Conservation (phyloP, 2,329 filamentous ascomycete species). For the Amphichorda felina region DNA sequence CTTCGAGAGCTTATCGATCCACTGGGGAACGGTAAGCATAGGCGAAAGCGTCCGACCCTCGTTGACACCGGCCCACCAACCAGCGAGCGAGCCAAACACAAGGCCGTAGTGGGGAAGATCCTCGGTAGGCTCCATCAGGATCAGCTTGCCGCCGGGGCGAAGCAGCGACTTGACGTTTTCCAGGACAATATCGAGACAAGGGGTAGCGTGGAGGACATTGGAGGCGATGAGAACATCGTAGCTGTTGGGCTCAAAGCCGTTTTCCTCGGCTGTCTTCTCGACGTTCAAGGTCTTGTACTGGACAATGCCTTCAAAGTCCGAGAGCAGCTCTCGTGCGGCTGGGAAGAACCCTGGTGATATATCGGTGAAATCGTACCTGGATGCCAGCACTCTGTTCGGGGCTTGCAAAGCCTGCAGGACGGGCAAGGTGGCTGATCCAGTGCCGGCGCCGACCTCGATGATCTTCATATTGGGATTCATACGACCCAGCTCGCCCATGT, state of each 20-base stretch:
- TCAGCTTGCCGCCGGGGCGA: constrained; percentile 5
- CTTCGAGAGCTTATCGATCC: constrained; percentile 4
- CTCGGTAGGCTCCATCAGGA: constrained; percentile 4
- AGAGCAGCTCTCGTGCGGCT: constrained; percentile 12
- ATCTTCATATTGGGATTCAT: constrained; percentile 17
- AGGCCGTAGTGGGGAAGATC: constrained; percentile 9
- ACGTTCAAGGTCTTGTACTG: constrained; percentile 4
- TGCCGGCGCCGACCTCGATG: constrained; percentile 28
- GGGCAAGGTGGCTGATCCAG: constrained; percentile 17
- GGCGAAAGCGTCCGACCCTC: constrained; percentile 8
- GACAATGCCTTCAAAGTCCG: constrained; percentile 9
- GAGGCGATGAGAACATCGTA: constrained; percentile 4
- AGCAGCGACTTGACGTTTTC: constrained; percentile 3
- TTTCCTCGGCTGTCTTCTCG: neutral
- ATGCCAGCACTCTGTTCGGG: constrained; percentile 3
- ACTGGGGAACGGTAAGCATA: constrained; percentile 3
- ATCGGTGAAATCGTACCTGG: constrained; percentile 31
- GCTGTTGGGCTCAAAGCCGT: constrained; percentile 2
- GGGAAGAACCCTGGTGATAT: constrained; percentile 28
- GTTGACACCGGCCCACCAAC: constrained; percentile 23
- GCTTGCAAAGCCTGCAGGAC: constrained; percentile 19
- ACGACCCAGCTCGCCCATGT: constrained; percentile 10
- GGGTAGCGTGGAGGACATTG: constrained; percentile 5
- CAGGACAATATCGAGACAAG: constrained; percentile 1
- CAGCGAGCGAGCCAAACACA: constrained; percentile 19